Evolutionary conservation across 306 rosid species (phyloP).

Genomic region (Adenanthera pavonina): DNA sequence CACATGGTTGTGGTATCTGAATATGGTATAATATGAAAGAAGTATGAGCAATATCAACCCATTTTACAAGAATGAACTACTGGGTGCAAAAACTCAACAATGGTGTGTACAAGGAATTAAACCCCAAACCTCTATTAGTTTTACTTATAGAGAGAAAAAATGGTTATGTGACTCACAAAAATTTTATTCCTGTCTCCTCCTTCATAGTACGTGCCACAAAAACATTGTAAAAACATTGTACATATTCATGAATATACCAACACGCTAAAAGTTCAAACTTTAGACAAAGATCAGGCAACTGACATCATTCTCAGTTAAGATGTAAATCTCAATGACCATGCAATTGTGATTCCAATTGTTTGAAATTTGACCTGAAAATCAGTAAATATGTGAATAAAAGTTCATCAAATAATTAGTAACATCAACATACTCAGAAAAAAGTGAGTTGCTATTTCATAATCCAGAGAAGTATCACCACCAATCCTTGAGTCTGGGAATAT

Average conservation of each 20-base stretch:
- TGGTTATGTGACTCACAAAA: not conserved
- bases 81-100: not conserved
- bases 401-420: not conserved
- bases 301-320: no score
- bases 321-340: conserved; percentile 1
- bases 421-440: not conserved
- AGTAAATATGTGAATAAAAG: not conserved
- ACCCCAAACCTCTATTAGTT: not conserved
- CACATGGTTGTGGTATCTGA: not conserved
- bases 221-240: not conserved
- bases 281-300: conserved; percentile 9
- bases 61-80: conserved; percentile 1
- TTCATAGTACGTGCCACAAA: not conserved
- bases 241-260: not conserved
- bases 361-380: not conserved
- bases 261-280: not conserved
- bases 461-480: not conserved
- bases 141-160: not conserved
- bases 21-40: not conserved
- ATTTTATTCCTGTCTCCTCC: not conserved
- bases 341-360: not conserved
- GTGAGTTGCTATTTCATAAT: not conserved
- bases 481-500: conserved; percentile 2
- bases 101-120: not conserved
- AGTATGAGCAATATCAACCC: not conserved